Evolutionary conservation across 1,284 basidiomycete species (phyloP).

Genomic region (Chondrostereum purpureum): DNA sequence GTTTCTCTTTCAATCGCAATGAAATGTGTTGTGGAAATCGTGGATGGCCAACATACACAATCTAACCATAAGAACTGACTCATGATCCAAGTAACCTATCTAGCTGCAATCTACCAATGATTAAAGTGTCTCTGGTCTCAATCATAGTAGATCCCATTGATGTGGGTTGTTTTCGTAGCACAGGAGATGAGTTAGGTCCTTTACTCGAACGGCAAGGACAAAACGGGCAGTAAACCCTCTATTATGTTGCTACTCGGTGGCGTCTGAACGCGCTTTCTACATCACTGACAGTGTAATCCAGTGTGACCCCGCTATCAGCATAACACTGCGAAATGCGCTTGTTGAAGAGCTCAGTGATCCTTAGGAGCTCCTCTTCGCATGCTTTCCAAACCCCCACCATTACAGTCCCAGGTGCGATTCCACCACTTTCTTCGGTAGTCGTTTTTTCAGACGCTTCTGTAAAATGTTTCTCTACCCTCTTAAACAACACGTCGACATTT

Average conservation of each 20-base stretch:
- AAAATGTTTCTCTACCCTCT: slow-evolving; percentile 95
- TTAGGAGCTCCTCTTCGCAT: slow-evolving; percentile 75
- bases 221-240: slow-evolving; percentile 8
- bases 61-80: too few species aligned
- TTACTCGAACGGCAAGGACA: too few species aligned
- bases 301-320: slow-evolving; percentile 54
- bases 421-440: slow-evolving; percentile 49
- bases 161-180: too few species aligned
- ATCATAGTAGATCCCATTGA: too few species aligned
- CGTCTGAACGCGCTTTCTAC: slow-evolving; percentile 73
- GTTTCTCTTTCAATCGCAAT: too few species aligned
- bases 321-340: slow-evolving; percentile 75
- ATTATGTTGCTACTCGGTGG: slow-evolving; percentile 45
- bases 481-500: slow-evolving; percentile 79
- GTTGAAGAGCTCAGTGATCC: slow-evolving; percentile 64
- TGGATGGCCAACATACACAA: too few species aligned
- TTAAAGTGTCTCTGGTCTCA: too few species aligned
- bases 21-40: too few species aligned
- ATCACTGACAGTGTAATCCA: slow-evolving; percentile 75
- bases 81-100: too few species aligned
- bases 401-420: slow-evolving; percentile 59
- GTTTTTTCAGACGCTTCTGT: slow-evolving; percentile 68
- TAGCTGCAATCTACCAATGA: too few species aligned
- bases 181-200: too few species aligned
- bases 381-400: slow-evolving; percentile 84